Percentiles rank a stretch among this genome's conserved stretches.
Evolutionary conservation across 2,329 filamentous ascomycete genomes (phyloP).

Genomic region (Xylaria sp.): DNA sequence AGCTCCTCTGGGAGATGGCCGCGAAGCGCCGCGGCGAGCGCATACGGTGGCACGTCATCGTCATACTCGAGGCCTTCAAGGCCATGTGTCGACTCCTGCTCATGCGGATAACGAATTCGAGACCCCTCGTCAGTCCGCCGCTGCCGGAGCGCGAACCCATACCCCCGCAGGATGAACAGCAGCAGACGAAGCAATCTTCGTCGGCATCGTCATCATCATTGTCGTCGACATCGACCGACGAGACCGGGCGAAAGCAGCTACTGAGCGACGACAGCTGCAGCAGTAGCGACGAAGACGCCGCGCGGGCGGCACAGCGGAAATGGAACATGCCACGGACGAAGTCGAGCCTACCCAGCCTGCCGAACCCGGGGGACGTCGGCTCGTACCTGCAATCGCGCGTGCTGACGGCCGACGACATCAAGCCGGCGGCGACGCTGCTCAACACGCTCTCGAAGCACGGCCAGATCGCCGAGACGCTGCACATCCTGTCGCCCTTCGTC

Average conservation of each 20-base stretch:
- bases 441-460: conserved; percentile 69
- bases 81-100: conserved; percentile 77
- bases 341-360: conserved; percentile 75
- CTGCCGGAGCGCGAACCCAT: conserved; percentile 81
- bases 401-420: conserved; percentile 93
- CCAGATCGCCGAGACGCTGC: conserved; percentile 80
- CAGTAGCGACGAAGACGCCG: not conserved
- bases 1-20: conserved; percentile 93
- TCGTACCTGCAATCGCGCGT: conserved; percentile 85
- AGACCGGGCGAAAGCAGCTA: conserved; percentile 21
- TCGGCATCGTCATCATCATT: too few relatives aligned
- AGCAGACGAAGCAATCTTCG: conserved; percentile 42
- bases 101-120: conserved; percentile 73
- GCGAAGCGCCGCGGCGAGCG: conserved; percentile 80
- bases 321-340: conserved; percentile 97
- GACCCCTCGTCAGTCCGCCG: conserved; percentile 76
- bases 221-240: too few relatives aligned
- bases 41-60: conserved; percentile 78
- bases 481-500: conserved; percentile 81
- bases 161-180: conserved; percentile 47
- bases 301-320: conserved; percentile 38
- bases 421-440: conserved; percentile 77
- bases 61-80: conserved; percentile 80
- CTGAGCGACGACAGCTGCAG: conserved; percentile 34
- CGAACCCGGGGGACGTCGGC: conserved; percentile 75